phyloP scores from a whole-genome alignment of 495 filamentous ascomycete species.

The Podospora comata region DNA sequence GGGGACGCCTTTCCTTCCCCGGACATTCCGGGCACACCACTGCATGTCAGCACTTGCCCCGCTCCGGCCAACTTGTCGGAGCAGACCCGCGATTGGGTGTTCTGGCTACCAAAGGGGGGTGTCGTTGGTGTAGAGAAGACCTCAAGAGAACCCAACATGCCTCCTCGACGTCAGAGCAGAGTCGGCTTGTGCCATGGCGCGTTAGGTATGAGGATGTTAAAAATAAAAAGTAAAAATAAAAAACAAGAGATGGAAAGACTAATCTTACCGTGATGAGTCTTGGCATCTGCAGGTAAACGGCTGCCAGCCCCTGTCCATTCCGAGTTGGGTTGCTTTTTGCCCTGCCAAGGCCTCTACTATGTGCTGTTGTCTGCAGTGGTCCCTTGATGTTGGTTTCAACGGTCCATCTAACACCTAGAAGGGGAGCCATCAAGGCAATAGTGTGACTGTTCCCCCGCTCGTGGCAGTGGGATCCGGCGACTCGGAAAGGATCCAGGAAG shows the following conservation, averaged over 20 bases:
- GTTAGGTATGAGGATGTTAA: no score
- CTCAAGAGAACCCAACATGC: not conserved
- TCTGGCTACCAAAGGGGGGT: not conserved
- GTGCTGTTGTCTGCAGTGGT: not conserved
- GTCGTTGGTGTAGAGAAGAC: not conserved
- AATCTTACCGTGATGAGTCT: not conserved
- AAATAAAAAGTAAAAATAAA: no score
- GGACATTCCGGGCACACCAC: not conserved
- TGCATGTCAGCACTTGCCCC: slow-evolving; percentile 9
- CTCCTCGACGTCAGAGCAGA: not conserved
- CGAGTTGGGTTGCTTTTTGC: not conserved
- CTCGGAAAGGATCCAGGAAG: not conserved
- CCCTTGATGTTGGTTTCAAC: not conserved
- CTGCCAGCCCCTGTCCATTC: not conserved
- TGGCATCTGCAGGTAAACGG: not conserved
- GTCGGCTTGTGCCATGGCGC: not conserved
- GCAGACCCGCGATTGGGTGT: not conserved
- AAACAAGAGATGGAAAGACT: not conserved
- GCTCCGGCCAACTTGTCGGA: slow-evolving; percentile 1
- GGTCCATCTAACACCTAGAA: not conserved
- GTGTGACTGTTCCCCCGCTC: not conserved
- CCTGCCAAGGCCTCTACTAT: not conserved
- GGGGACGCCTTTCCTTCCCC: not conserved
- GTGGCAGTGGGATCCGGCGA: not conserved
- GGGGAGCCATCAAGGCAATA: not conserved